Evolutionary conservation across 106 monocot genomes (phyloP).

Genomic region (Acorus calamus): DNA sequence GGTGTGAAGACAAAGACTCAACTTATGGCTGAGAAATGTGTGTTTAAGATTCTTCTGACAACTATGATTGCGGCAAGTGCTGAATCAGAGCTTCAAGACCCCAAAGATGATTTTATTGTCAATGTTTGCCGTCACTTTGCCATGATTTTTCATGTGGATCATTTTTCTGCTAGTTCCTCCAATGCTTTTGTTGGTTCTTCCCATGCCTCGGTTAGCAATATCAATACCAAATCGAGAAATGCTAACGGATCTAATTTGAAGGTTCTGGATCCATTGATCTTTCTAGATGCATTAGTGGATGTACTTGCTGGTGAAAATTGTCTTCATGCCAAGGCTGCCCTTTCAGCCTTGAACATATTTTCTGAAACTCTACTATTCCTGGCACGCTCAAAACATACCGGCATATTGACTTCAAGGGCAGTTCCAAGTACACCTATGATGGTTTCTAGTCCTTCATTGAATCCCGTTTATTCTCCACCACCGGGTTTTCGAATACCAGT

Average conservation of each 20-base stretch:
- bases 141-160: conserved; percentile 95
- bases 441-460: conserved; percentile 91
- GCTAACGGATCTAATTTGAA: conserved; percentile 58
- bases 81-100: conserved; percentile 56
- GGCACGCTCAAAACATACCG: conserved; percentile 68
- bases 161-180: conserved; percentile 34
- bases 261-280: conserved; percentile 87
- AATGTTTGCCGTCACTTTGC: conserved; percentile 94
- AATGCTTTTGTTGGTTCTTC: conserved; percentile 25
- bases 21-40: conserved; percentile 95
- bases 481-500: conserved; percentile 76
- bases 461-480: conserved; percentile 86
- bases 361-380: conserved; percentile 83
- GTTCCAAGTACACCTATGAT: conserved; percentile 90
- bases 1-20: conserved; percentile 99
- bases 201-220: conserved; percentile 21
- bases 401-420: conserved; percentile 46
- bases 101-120: conserved; percentile 67
- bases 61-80: conserved; percentile 69
- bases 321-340: conserved; percentile 76
- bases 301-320: conserved; percentile 85
- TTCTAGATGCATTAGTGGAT: conserved; percentile 93
- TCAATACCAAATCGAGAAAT: conserved; percentile 40
- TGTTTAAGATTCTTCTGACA: conserved; percentile 76
- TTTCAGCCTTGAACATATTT: conserved; percentile 64